Base-by-base conservation (phyloP, 2,329 filamentous ascomycete genomes). In the Venturia pyrina region DNA sequence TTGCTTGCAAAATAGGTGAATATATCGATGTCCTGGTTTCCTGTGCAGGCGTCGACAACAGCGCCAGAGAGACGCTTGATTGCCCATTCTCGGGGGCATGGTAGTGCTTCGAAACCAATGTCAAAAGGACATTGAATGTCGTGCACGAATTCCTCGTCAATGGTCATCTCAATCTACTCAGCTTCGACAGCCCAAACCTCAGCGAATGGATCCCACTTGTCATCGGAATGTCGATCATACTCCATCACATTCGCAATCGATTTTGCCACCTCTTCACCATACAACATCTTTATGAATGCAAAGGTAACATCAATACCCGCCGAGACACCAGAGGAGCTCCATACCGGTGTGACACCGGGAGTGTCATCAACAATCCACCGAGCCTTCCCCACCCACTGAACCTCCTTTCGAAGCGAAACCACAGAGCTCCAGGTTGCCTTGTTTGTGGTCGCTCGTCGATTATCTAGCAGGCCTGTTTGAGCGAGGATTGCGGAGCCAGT, bases 361-460 rank as follows among this genome's bases (percentile, higher is more conserved):
- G 88, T 87, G 3, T 84, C 86, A 73, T 89, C 87, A 0, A 79
- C 76, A 0, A 88, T 83, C 83, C 85, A 90, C 44, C 88, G 79
- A 24, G 87, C 87, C 37, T 80, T 78, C 0, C 78, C 74, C 37
- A 86, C 79, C 87, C 87, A 90, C 0, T 83, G 73, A 0, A 87
- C 84, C 0, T 79, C 75, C 0, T 81, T 78, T 0, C 83, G 79
- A 64, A 79, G 74, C 1, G 76, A 72, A 2, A 75, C 81, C 10
- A 84, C 81, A 68, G 74, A 74, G 34, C 75, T 73, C 78, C 83
- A 89, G 0, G 80, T 78, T 7, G 73, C 74, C 74, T 90, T 90
- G 72, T 90, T 90, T 19, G 85, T 87, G 3, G 88, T 90, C 4
- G 86, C 88, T 17, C 79, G 76, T 67, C 76, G 78, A 0, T 85